Conservation (phyloP, 257 asterid species). For the Solanum virginianum region DNA sequence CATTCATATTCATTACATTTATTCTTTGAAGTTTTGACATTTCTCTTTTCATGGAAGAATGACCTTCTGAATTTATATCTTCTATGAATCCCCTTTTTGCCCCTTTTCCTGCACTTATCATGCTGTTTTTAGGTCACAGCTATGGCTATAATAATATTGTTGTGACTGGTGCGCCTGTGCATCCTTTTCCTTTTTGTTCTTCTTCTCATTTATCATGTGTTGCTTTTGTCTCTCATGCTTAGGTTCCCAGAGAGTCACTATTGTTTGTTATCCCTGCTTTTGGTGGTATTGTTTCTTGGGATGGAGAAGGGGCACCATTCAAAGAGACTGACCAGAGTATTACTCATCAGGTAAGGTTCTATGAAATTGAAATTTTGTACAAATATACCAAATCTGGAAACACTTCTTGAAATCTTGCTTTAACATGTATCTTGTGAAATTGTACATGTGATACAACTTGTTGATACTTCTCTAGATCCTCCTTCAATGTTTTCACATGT, state of each 20-base stretch:
- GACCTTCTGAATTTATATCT: not conserved
- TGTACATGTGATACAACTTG: not conserved
- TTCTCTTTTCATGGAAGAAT: not conserved
- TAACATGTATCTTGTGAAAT: not conserved
- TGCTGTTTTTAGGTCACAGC: not conserved
- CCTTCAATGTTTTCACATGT: not conserved
- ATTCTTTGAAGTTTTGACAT: not conserved
- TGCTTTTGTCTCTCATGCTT: constrained; percentile 3
- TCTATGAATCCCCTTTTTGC: not conserved
- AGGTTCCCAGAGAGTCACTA: constrained; percentile 95
- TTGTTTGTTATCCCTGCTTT: constrained; percentile 81
- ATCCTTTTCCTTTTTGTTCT: not conserved
- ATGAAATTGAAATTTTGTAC: not conserved
- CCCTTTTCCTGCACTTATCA: not conserved
- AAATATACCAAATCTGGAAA: not conserved
- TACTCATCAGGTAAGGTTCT: constrained; percentile 68
- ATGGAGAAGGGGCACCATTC: constrained; percentile 92
- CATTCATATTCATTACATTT: not conserved
- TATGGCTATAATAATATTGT: not conserved
- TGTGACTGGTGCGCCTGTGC: not conserved
- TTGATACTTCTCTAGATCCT: not conserved
- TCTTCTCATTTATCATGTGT: not conserved
- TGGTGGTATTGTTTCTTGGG: constrained; percentile 98
- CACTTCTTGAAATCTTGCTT: not conserved
- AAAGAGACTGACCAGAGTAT: constrained; percentile 73